phyloP scores from a whole-genome alignment of 176 grass and related monocot genomes.

The Eleusine indica region DNA sequence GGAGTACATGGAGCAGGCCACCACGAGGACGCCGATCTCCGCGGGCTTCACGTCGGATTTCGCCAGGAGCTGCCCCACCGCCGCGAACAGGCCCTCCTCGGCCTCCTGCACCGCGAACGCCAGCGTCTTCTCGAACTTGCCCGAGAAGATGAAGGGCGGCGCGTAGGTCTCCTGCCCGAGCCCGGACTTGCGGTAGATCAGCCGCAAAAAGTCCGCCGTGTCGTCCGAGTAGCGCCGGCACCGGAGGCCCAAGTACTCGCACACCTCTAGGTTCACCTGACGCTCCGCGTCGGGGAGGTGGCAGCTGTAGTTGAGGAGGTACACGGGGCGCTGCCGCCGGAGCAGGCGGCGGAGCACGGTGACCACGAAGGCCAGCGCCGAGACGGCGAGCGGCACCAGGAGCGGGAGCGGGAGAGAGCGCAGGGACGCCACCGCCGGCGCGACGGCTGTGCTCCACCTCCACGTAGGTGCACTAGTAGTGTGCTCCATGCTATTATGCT shows the following conservation, averaged over 20 bases:
- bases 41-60: constrained; percentile 54
- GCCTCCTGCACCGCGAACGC: constrained; percentile 59
- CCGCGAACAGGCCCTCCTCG: constrained; percentile 71
- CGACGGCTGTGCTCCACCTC: not conserved
- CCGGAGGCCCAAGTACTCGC: constrained; percentile 74
- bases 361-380: constrained; percentile 24
- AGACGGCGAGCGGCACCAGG: constrained; percentile 32
- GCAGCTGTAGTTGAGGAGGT: constrained; percentile 79
- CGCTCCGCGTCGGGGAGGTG: constrained; percentile 59
- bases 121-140: constrained; percentile 50
- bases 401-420: constrained; percentile 26
- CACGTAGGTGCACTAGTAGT: no score
- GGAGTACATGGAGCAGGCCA: constrained; percentile 81
- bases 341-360: constrained; percentile 37
- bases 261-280: constrained; percentile 63
- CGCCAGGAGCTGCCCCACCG: constrained; percentile 55
- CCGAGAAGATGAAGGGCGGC: constrained; percentile 65
- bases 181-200: constrained; percentile 81
- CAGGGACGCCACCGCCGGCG: constrained; percentile 8
- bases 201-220: constrained; percentile 68
- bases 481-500: no score
- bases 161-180: constrained; percentile 80
- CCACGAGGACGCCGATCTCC: constrained; percentile 55
- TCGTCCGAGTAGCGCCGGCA: constrained; percentile 44
- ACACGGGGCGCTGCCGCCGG: constrained; percentile 46